These are phyloP conservation scores for Bipolaris oryzae DNA, from an alignment of 2,329 filamentous ascomycete species.

Conservation along the genomic window DNA sequence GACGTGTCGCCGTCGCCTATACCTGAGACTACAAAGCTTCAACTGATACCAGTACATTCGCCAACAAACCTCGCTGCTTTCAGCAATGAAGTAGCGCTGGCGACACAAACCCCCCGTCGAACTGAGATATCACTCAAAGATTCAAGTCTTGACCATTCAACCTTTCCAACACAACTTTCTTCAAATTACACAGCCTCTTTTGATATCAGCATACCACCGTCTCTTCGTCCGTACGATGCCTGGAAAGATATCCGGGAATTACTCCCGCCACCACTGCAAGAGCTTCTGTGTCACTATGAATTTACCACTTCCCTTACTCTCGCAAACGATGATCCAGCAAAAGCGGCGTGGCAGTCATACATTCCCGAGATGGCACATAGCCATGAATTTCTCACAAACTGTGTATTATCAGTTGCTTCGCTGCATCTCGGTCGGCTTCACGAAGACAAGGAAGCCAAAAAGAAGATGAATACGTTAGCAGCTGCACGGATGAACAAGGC, in stretches of 20 bases:
- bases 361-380: slow-evolving; percentile 50
- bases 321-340: slow-evolving; percentile 37
- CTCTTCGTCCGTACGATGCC: slow-evolving; percentile 33
- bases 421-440: slow-evolving; percentile 53
- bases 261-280: slow-evolving; percentile 31
- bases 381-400: slow-evolving; percentile 54
- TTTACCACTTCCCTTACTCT: slow-evolving; percentile 42
- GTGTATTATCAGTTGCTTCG: slow-evolving; percentile 54
- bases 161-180: not conserved
- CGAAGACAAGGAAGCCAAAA: slow-evolving; percentile 26
- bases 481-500: slow-evolving; percentile 45
- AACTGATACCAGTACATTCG: not conserved
- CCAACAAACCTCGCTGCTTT: slow-evolving; percentile 9
- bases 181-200: slow-evolving; percentile 3
- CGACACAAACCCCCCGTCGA: slow-evolving; percentile 16
- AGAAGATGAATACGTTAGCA: slow-evolving; percentile 35
- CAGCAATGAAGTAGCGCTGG: slow-evolving; percentile 13
- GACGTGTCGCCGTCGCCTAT: slow-evolving; percentile 5
- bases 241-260: slow-evolving; percentile 37
- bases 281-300: slow-evolving; percentile 44
- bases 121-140: slow-evolving; percentile 16
- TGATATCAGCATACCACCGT: slow-evolving; percentile 26
- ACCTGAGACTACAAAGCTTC: slow-evolving; percentile 4
- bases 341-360: slow-evolving; percentile 40
- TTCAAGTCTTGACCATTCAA: not conserved